Evolutionary conservation across 176 grass and related monocot species (phyloP).

Genomic region (Elaeis guineensis): DNA sequence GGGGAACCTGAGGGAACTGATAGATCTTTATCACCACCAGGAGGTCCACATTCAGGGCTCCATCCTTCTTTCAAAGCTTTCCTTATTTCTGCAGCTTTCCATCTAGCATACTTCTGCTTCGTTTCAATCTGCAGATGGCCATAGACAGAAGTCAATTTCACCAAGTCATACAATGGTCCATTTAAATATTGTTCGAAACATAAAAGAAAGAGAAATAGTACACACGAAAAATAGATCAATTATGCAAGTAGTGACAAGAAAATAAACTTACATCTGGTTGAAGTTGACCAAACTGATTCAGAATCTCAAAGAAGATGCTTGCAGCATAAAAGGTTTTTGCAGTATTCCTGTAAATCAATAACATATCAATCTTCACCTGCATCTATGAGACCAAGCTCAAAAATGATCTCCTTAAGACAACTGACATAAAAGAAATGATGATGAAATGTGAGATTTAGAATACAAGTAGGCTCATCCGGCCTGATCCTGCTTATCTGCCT

Average conservation of each 20-base stretch:
- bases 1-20: conserved; percentile 19
- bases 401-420: no score
- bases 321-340: conserved; percentile 98
- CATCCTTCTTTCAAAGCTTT: conserved; percentile 94
- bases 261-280: conserved; percentile 68
- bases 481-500: conserved; percentile 96
- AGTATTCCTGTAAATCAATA: conserved; percentile 61
- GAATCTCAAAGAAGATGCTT: conserved; percentile 94
- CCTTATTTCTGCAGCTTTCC: conserved; percentile 99
- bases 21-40: conserved; percentile 73
- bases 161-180: no score
- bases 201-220: no score
- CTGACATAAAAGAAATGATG: neutral
- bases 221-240: no score
- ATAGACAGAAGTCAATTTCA: neutral
- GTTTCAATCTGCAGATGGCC: conserved; percentile 58
- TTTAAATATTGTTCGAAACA: no score
- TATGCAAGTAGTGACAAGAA: neutral
- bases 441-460: conserved; percentile 13
- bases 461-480: conserved; percentile 91
- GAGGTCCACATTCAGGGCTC: conserved; percentile 80
- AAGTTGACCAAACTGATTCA: conserved; percentile 80
- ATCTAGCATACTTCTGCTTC: conserved; percentile 90
- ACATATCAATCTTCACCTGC: conserved; percentile 6
- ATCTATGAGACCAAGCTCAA: neutral